phyloP scores from a whole-genome alignment of 257 asterid genomes.

The Scutellaria baicalensis region DNA sequence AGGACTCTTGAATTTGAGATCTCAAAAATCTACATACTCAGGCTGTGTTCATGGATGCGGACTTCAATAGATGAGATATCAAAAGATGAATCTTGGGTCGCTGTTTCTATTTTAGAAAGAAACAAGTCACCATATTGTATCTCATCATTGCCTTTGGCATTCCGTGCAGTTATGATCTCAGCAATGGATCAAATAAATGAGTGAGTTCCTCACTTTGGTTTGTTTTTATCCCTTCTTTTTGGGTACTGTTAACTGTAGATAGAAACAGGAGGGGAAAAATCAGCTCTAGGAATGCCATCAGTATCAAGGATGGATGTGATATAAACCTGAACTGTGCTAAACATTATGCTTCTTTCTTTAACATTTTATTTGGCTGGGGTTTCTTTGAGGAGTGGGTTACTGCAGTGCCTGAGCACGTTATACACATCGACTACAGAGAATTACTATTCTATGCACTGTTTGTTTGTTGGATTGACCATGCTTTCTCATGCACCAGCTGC shows the following conservation, averaged over 20 bases:
- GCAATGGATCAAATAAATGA: conserved; percentile 81
- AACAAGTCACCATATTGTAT: conserved; percentile 89
- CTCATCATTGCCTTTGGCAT: conserved; percentile 82
- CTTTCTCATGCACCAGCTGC: conserved; percentile 8
- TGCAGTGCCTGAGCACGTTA: not conserved
- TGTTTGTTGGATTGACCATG: not conserved
- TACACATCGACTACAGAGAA: not conserved
- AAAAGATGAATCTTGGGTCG: conserved; percentile 86
- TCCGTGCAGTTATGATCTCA: conserved; percentile 67
- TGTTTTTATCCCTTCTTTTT: not conserved
- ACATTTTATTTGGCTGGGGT: not conserved
- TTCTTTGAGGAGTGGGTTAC: not conserved
- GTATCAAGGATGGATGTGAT: not conserved
- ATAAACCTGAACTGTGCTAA: conserved; percentile 1
- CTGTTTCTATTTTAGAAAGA: conserved; percentile 88
- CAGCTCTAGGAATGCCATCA: conserved; percentile 2
- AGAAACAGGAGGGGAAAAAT: not conserved
- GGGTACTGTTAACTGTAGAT: not conserved
- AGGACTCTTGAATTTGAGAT: conserved; percentile 75
- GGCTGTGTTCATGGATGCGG: conserved; percentile 98
- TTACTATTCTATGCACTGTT: not conserved
- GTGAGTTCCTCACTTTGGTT: conserved; percentile 43
- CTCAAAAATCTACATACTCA: conserved; percentile 67
- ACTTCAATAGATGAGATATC: conserved; percentile 77
- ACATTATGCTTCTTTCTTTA: not conserved